Evolutionary conservation across 768 basidiomycete species (phyloP), one percentile per base, ranked within the genome.

Genomic region (Boletus tomentosulus): DNA sequence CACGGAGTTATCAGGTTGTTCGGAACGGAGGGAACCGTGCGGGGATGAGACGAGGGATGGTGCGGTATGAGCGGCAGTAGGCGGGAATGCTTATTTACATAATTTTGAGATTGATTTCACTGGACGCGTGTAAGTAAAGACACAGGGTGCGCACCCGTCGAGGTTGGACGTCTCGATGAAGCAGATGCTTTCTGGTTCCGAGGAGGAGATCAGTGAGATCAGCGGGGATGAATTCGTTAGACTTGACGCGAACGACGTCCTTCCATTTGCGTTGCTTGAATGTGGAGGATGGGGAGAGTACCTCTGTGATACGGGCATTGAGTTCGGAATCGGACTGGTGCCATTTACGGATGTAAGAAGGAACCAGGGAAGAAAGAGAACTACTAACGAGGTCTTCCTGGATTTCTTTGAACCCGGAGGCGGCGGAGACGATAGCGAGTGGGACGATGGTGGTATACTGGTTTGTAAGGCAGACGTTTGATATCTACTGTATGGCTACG

Each of bases 41-140:
- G 98, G 76, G 7, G 82, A 68, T 16, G 80, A 77, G 39, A 93
- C 86, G 11, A 87, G 79, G 7, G 82, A 71, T 1, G 96, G 94
- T 3, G 90, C 82, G 6, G 86, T 92, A 41, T 98, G 78, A 6
- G 78, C 63, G 0, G 89, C 74, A 1, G 94, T 98, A 33, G 91
- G 84, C 1, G 89, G 76, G 3, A 89, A 89, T 0, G 91, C 91
- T 72, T 99, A 94, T 66, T 99, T 99, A n/a, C n/a, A n/a, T n/a
- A 72, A 99, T 98, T 76, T 98, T 99, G 62, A 99, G 80, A 65
- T 98, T 98, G 4, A 97, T 99, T 75, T 98, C 97, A 25, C 93
- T 93, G 61, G 1, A 11, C 11, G 24, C 16, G 44, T 1, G 7
- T 51, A 27, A 62, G 56, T 46, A 1, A 15, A 27, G 34, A 45